Base-by-base conservation (phyloP, 2,329 filamentous ascomycete genomes). In the Cryphonectria japonica region DNA sequence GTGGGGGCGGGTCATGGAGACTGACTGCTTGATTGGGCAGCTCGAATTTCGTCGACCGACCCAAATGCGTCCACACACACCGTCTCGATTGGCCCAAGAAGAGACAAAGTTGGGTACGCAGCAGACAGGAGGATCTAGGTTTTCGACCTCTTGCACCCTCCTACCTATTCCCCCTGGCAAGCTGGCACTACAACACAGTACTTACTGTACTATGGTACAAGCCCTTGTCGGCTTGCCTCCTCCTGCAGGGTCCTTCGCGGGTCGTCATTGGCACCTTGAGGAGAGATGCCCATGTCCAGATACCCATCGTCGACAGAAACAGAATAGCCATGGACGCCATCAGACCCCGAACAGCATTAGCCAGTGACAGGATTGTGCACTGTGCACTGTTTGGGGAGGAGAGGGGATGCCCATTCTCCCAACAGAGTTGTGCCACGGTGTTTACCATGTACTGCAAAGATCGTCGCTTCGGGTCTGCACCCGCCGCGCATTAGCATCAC, bases 231-330 rank as follows among this genome's bases (percentile, higher is more conserved):
- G 62, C n/a, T 32, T 65, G 26, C 4, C 26, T 65, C 29, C 9
- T 39, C 46, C 46, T 67, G 65, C 65, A 67, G 65, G 65, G 52
- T 67, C 65, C 50, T 41, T 26, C 41, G 52, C 52, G 22, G 32
- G n/a, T 19, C 14, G 43, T 16, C 29, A 64, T 37, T 41, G 34
- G 52, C 65, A 60, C 16, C 34, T 19, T 39, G 52, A 37, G 8
- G 19, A n/a, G 46, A 41, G 52, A 67, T 67, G 65, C 65, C 65
- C 50, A 59, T 67, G 65, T 57, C 16, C 34, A 59, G 37, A 60
- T 59, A 52, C 43, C 52, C 65, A 67, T 67, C 50, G 43, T 46
- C n/a, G 52, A 43, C 65, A 26, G 22, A 67, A 43, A 14, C 37
- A 46, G 65, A n/a, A 43, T 43, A 6, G 62, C 32, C 37, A 41